Evolutionary conservation across 257 asterid species (phyloP), one percentile per base, ranked within the genome.

Genomic region (Ilex aquifolium): DNA sequence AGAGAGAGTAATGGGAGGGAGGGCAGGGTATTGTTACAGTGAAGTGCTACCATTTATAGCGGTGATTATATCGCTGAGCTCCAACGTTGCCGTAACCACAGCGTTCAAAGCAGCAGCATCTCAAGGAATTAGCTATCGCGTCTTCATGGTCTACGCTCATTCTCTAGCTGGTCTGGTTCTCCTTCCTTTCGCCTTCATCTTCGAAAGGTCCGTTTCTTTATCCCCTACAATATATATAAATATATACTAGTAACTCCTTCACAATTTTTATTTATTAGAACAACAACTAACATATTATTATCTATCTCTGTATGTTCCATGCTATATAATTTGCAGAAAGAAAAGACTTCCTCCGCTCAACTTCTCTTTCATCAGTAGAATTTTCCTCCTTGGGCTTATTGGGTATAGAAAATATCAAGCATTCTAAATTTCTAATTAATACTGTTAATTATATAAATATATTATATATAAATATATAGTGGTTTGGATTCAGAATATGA

Each of bases 21-120:
- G 7, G n/a, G 36, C 46, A 14, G n/a, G 61, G 49, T 54, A 52
- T 27, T 53, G 57, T 21, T 60, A 46, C 67, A 40, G 32, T 3
- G 77, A 72, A 40, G 40, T 66, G n/a, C 42, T 73, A 29, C 70
- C 78, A 29, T 68, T 63, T 42, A 55, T 59, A 31, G 62, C 65
- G 5, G 62, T 73, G 78, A 60, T 73, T 14, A 29, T 60, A 7
- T 74, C 63, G 59, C 64, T 67, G 50, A 63, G 70, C 49, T 27
- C 64, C 32, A 55, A 53, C 62, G 66, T 68, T 6, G 74, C 70
- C 27, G 49, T 48, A 46, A 68, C 58, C 54, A 63, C 59, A 21
- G 59, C 63, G 31, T 63, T 55, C 56, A 73, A 68, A 46, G 74
- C 70, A 7, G 74, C 74, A 29, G 48, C 66, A 3, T 39, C 7